Evolutionary conservation across 75 land plant genomes (phyloP).

Genomic region (Picea sitchensis): DNA sequence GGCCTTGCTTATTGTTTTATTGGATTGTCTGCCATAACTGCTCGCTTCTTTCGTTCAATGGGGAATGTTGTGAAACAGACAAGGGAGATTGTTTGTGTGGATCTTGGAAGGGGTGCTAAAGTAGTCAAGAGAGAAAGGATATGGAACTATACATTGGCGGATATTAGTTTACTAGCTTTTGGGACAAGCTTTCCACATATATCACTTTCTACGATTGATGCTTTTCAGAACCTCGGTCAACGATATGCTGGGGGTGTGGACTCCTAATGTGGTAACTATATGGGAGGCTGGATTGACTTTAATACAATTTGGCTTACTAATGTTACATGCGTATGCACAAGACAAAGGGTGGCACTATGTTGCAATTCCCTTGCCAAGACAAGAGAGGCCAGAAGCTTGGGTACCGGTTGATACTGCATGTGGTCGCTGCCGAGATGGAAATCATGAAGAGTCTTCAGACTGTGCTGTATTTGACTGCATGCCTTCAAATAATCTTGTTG

Average conservation of each 20-base stretch:
- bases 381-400: conserved; percentile 67
- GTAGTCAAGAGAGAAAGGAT: conserved; percentile 48
- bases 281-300: conserved; percentile 84
- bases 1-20: conserved; percentile 75
- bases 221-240: conserved; percentile 62
- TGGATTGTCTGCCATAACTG: conserved; percentile 81
- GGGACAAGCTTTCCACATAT: conserved; percentile 94
- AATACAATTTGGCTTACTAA: conserved; percentile 64
- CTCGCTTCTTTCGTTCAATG: conserved; percentile 75
- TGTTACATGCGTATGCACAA: conserved; percentile 85
- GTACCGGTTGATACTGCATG: conserved; percentile 36
- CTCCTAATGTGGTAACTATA: conserved; percentile 68
- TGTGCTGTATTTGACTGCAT: conserved; percentile 19
- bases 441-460: conserved; percentile 18
- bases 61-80: conserved; percentile 73
- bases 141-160: conserved; percentile 84
- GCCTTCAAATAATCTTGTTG: conserved; percentile 22
- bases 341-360: conserved; percentile 80
- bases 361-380: conserved; percentile 46
- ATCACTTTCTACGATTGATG: conserved; percentile 79
- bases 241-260: conserved; percentile 80
- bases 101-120: conserved; percentile 42
- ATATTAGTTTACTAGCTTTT: conserved; percentile 72
- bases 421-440: background rate
- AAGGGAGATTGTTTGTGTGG: conserved; percentile 29